Evolutionary conservation across 2,329 filamentous ascomycete species (phyloP).

Genomic region (Ophiostoma quercus): DNA sequence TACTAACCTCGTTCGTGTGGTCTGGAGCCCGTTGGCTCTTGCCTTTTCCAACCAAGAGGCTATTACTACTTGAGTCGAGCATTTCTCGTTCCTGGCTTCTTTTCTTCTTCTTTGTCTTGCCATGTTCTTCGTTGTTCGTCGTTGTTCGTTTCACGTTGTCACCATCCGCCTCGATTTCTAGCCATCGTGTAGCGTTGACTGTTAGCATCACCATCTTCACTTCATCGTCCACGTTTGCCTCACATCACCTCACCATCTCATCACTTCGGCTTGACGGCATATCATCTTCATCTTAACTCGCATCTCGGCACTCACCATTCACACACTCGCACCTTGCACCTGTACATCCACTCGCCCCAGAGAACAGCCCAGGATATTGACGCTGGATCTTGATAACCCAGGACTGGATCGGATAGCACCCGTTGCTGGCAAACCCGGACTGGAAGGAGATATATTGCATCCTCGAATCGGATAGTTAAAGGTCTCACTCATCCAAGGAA

Average conservation of each 20-base stretch:
- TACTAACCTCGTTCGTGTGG: not conserved
- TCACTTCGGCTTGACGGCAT: not conserved
- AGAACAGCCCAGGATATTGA: not conserved
- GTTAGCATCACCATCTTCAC: not conserved
- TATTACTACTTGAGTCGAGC: constrained; percentile 9
- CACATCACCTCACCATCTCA: not conserved
- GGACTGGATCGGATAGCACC: not conserved
- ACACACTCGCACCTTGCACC: too few relatives aligned
- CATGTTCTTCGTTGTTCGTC: not conserved
- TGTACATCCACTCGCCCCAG: not conserved
- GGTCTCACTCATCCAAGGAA: not conserved
- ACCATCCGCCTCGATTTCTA: not conserved
- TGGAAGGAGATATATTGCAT: constrained; percentile 1
- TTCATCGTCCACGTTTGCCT: not conserved
- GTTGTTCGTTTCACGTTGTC: not conserved
- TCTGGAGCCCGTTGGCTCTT: constrained; percentile 5
- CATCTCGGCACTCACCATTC: not conserved
- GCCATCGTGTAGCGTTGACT: not conserved
- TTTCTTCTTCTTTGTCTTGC: not conserved
- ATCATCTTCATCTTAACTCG: not conserved
- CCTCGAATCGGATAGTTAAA: not conserved
- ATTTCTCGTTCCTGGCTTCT: not conserved
- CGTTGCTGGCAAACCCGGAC: not conserved
- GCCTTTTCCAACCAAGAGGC: not conserved
- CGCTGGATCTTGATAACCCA: not conserved